Evolutionary conservation across 2,329 filamentous ascomycete genomes (phyloP), one percentile per base, ranked within the genome.

Genomic region (Xenosphaeropsis pyriputrescens): DNA sequence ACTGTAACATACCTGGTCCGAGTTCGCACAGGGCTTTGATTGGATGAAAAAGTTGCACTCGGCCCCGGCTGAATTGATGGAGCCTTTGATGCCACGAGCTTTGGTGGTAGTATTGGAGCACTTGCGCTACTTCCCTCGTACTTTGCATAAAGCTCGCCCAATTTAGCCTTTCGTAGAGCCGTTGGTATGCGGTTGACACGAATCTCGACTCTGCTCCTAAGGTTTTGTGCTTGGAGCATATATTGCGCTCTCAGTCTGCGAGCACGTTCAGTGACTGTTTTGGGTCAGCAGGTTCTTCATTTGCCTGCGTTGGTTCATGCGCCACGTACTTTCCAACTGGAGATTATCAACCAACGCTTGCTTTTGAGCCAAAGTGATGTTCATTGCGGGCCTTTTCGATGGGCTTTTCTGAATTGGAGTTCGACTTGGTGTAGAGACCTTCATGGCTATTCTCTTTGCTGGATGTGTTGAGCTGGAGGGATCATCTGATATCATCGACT

Each of bases 181-280:
- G 75, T 72, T 6, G 91, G 91, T 37, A 96, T 91, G 38, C 91
- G 79, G 55, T 95, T 94, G 57, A 96, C 72, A 60, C 91, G 83
- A 62, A 93, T 82, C 58, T 95, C 88, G 37, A 98, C 79, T 43
- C 89, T 79, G 42, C 85, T 79, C 43, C 82, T 75, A 30, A 96
- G 70, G 44, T 83, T 83, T 57, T 89, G 82, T 16, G 86, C 83
- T 58, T 94, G 88, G 8, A 93, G 70, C 41, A 81, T 79, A 62
- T 93, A 94, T 56, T 93, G 86, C 6, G 88, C 81, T 50, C 88
- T 76, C 43, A 96, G 67, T 57, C 89, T 86, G 49, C 89, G 75
- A 43, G 85, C 84, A 55, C 88, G 76, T 61, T 93, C 83, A 14
- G 84, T 86, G 47, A 94, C 86, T 94, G 47, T 26, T 19, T 3